Conservation (phyloP, 148 eudicot species). For the Nyssa sinensis region DNA sequence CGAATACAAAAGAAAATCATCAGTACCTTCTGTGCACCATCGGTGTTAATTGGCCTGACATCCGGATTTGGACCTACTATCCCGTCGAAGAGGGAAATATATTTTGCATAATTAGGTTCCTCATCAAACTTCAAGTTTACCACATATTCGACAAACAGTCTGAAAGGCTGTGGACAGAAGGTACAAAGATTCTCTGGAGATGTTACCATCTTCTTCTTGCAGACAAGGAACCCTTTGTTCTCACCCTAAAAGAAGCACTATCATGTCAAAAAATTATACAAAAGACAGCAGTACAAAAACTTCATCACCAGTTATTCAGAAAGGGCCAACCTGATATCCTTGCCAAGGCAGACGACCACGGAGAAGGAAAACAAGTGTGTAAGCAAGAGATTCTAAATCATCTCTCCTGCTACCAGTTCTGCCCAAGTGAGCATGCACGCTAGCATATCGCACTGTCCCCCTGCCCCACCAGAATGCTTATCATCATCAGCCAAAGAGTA, state of each 20-base stretch:
- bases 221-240: slow-evolving; percentile 78
- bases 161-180: slow-evolving; percentile 68
- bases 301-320: neutral
- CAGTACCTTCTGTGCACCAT: slow-evolving; percentile 82
- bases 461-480: slow-evolving; percentile 30
- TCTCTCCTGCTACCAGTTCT: slow-evolving; percentile 79
- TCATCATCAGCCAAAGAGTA: slow-evolving; percentile 12
- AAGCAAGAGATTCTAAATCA: slow-evolving; percentile 88
- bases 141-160: slow-evolving; percentile 58
- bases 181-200: slow-evolving; percentile 65
- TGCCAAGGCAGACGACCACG: slow-evolving; percentile 91
- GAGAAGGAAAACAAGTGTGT: slow-evolving; percentile 74
- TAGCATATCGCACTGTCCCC: slow-evolving; percentile 88
- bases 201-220: slow-evolving; percentile 87
- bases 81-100: slow-evolving; percentile 69
- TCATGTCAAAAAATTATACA: slow-evolving; percentile 6
- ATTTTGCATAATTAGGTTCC: slow-evolving; percentile 80
- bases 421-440: slow-evolving; percentile 90
- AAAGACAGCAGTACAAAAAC: neutral
- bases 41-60: slow-evolving; percentile 66
- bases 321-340: slow-evolving; percentile 63
- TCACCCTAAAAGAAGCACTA: slow-evolving; percentile 54
- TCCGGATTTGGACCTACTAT: slow-evolving; percentile 77
- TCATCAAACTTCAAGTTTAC: slow-evolving; percentile 80
- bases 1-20: neutral